Evolutionary conservation across 1,139 yeast species (phyloP), one percentile per base, ranked within the genome.

Genomic region (Pichia kudriavzevii): DNA sequence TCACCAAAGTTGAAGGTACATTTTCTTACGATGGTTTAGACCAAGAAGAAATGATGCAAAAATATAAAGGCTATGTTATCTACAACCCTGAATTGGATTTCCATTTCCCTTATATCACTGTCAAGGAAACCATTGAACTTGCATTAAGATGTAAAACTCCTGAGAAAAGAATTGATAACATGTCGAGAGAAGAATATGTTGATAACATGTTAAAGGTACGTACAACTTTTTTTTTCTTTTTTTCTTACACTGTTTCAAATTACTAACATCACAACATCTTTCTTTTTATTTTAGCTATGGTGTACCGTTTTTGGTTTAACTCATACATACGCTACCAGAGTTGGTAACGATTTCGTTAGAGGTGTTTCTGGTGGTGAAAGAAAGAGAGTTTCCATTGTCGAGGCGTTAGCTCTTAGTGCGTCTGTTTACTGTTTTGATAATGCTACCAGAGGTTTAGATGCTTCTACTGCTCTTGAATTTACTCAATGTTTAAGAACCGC

Each of bases 361-460:
- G 88, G 88, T 57, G 81, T 79, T 23, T 78, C 85, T 28, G 88
- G 88, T 49, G 91, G 88, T 60, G 87, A 80, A 60, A 67, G 88
- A 45, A 80, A 79, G 58, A 75, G 88, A 57, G 88, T 79, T 17
- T 37, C 40, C 4, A 37, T 37, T 37, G 40, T 28, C 25, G 40
- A 37, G 28, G 40, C 40, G 1, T 18, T 31, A 22, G 32, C 33
- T 5, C 31, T 28, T 5, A 28, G 20, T 24, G 40, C 40, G 4
- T 28, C 32, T 74, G 56, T 77, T 31, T 80, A 73, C 52, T 75
- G 81, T 56, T 78, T 80, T 78, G 85, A 77, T 59, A 77, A 77
- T 55, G 72, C 83, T 15, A 79, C 85, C 5, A 68, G 85, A 57
- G 87, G 87, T 52, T 63, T 79, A 40, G 87, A 79, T 55, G 69